Evolutionary conservation across 2,329 filamentous ascomycete genomes (phyloP), one percentile per base, ranked within the genome.

Genomic region (Xylaria sp.): DNA sequence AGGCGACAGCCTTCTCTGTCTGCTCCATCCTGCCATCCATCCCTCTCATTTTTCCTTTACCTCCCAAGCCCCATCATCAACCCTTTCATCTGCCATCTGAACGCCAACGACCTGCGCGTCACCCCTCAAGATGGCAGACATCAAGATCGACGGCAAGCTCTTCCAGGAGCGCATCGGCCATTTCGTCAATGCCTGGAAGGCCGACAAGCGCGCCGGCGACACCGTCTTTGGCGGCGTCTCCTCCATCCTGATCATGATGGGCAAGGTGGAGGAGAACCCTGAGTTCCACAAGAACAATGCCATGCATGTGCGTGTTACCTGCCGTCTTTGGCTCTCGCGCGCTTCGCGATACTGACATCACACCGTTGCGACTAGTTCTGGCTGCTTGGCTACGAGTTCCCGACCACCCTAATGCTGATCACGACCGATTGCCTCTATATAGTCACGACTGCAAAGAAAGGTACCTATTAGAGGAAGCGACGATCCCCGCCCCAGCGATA

Each of bases 381-480:
- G 95, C 82, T 99, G 50, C 84, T 99, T 59, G 94, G 94, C 67
- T 99, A 99, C 79, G 94, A 99, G 73, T 99, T 99, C 69, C 94
- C 94, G 29, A 92, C 93, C 38, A 99, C 94, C 0, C 80, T 99
- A 60, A 91, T 99, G 80, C 82, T 99, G 48, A 87, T 99, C 72
- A 97, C 93, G 1, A 78, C 87, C 57, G 94, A 97, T 57, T 86
- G 86, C 43, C 81, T 97, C 65, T 95, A 94, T 75, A 88, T 97
- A 55, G 86, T 99, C 62, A 99, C 94, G 6, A 99, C 94, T 5
- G 88, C 91, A 54, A 99, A 99, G 78, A 99, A 99, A 85, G 93
- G 92, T 96, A 70, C 56, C 57, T 5, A 47, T 29, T 39, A 44
- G 56, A 43, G 18, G 22, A 26, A 37, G 41, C 52, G 5, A 17